Evolutionary conservation across 129 eudicot species (phyloP), one percentile per base, ranked within the genome.

Genomic region (Pseudognaphalium luteoalbum): DNA sequence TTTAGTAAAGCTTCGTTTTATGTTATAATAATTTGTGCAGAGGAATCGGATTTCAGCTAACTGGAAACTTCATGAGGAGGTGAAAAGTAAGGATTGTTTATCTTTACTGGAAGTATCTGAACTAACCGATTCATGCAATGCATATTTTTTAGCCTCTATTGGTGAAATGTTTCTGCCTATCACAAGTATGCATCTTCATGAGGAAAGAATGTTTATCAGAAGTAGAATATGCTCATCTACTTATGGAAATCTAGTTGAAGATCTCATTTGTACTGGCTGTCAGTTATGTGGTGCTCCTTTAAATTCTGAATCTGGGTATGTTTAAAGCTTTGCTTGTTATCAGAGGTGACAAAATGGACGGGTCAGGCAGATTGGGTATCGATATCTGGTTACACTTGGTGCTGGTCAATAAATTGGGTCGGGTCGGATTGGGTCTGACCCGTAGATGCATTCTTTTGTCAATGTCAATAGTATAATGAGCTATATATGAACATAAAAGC

Each of bases 241-340:
- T 34, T 91, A 86, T 39, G 80, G 70, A 22, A 52, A 69, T 76
- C 75, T 90, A 78, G 86, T 69, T 56, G 86, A 86, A 34, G 96
- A 90, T 88, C 88, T 92, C 69, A 85, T 92, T 33, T 86, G 91
- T 44, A 82, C 83, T 52, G 98, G 98, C 70, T 92, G 98, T 78
- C 87, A 79, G 76, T 42, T 82, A 57, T 92, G 98, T 42, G 98
- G 96, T n/a, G 77, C 83, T 73, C 87, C 91, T 66, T 73, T 89
- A 73, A 76, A 74, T 83, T 81, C 85, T 51, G 90, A 76, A 72
- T 66, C 29, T n/a, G 86, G 96, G 96, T 90, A 90, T 75, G 87
- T 37, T n/a, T 50, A 57, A 81, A 68, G 51, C 58, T 66, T 34
- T 52, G 17, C 60, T 44, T 56, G 32, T n/a, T 67, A 60, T 42